A percentile compares a stretch with the other conserved stretches of the same genome.
Conservation (phyloP, 2,329 filamentous ascomycete genomes). For the Lachnellula subtilissima region DNA sequence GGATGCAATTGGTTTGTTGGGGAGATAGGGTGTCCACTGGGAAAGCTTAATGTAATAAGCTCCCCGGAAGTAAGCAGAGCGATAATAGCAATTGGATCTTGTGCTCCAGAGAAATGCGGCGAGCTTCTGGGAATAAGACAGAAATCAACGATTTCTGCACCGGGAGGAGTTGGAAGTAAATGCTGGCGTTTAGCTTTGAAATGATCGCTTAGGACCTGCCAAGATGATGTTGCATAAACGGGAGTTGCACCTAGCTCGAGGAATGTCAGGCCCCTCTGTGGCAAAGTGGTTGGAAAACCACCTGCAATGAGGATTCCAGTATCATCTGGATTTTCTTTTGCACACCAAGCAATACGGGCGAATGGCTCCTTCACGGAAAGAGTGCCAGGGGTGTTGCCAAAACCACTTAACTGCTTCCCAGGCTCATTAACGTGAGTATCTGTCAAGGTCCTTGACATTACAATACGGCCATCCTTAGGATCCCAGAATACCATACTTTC, state of each 20-base stretch:
- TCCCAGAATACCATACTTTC: slow-evolving; percentile 94
- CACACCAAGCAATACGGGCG: slow-evolving; percentile 82
- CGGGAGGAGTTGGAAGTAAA: slow-evolving; percentile 69
- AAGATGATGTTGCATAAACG: slow-evolving; percentile 84
- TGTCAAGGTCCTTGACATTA: slow-evolving; percentile 77
- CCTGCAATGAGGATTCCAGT: slow-evolving; percentile 84
- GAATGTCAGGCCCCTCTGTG: slow-evolving; percentile 76
- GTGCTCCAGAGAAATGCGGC: slow-evolving; percentile 80
- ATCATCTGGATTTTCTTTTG: slow-evolving; percentile 88
- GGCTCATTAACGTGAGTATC: slow-evolving; percentile 70
- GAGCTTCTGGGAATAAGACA: slow-evolving; percentile 76
- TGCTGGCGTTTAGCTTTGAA: slow-evolving; percentile 71
- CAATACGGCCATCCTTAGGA: slow-evolving; percentile 74
- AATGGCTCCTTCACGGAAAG: slow-evolving; percentile 68
- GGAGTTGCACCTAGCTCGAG: slow-evolving; percentile 86
- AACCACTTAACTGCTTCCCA: slow-evolving; percentile 37
- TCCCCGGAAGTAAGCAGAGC: slow-evolving; percentile 80
- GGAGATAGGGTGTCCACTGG: slow-evolving; percentile 82
- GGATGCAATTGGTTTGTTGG: slow-evolving; percentile 91
- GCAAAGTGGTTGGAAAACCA: slow-evolving; percentile 62
- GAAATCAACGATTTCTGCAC: slow-evolving; percentile 73
- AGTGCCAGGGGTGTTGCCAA: slow-evolving; percentile 41
- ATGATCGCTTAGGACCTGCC: slow-evolving; percentile 75
- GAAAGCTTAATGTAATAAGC: slow-evolving; percentile 84
- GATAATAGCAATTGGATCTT: slow-evolving; percentile 85